Evolutionary conservation across 768 basidiomycete genomes (phyloP), one percentile per base, ranked within the genome.

Genomic region (Clathrus columnatus): DNA sequence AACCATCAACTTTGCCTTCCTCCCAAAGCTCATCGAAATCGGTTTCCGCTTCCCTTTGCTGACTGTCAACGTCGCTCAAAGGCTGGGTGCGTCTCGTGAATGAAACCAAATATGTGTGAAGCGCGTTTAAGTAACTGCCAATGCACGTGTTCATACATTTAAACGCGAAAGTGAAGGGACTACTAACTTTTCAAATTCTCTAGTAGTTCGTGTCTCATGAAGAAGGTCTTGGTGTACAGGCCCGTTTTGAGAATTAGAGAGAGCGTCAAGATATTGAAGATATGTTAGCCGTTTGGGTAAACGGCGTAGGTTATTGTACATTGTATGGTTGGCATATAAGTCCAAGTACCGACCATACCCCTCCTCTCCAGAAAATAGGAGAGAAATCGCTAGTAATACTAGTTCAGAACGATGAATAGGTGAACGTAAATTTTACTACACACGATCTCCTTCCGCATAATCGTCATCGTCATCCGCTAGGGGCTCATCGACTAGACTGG

Each of bases 321-420:
- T 75, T 48, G 85, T 80, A 63, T 98, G 96, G 57, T 89, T 84
- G 49, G 83, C 75, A 68, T 98, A 90, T 56, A 99, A 68, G 69
- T 99, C 96, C 58, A 98, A 80, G 67, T 95, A 97, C 70, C 89
- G 89, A 50, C 96, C 96, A 62, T 94, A 91, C 7, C 80, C 79
- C 67, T 99, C 96, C 73, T 98, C 95, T 29, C 96, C 96, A 11
- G 94, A 95, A 72, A 99, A 99, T 62, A 95, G 69, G 49, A 89
- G 70, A 30, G 87, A 84, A 54, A 91, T 75, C 51, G 87, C 90
- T 91, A 51, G 59, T 30, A n/a, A n/a, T n/a, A n/a, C n/a, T n/a
- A n/a, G 44, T 44, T 14, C 54, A 23, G 41, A 55, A 47, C 11
- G 42, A 20, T 3, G 4, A 18, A 23, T 57, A 7, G 24, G 49